These are phyloP conservation scores for Ogataea wickerhamii DNA, from an alignment of 805 yeast species.

Conservation along the genomic window DNA sequence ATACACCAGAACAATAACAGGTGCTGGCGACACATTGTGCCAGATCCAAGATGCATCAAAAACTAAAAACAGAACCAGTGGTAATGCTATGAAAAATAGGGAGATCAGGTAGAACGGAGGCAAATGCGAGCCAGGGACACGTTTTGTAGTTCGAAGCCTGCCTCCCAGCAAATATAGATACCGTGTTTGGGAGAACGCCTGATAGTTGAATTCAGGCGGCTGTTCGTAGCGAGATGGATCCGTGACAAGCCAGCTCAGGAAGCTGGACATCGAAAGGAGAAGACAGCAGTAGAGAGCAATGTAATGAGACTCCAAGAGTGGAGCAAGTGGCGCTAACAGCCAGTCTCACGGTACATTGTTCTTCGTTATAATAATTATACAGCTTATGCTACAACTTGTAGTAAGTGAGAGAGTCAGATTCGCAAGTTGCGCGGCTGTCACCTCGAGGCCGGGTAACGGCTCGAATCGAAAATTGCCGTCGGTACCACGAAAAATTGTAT, in stretches of 20 bases:
- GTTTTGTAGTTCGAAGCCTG: slow-evolving; percentile 44
- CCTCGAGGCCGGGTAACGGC: not conserved
- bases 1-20: slow-evolving; percentile 55
- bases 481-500: not conserved
- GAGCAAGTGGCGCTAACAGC: too few relatives aligned
- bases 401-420: too few relatives aligned
- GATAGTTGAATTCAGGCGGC: slow-evolving; percentile 36
- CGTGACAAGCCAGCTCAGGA: slow-evolving; percentile 1
- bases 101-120: slow-evolving; percentile 13
- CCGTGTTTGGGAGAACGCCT: slow-evolving; percentile 38
- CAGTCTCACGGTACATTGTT: too few relatives aligned
- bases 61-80: slow-evolving; percentile 52
- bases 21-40: slow-evolving; percentile 52
- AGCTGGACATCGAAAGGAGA: not conserved
- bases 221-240: not conserved
- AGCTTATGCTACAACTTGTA: too few relatives aligned
- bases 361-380: too few relatives aligned
- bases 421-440: too few relatives aligned
- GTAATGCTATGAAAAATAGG: slow-evolving; percentile 10
- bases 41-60: slow-evolving; percentile 54
- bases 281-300: too few relatives aligned
- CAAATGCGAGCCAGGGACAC: slow-evolving; percentile 8
- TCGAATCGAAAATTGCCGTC: not conserved
- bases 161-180: slow-evolving; percentile 65
- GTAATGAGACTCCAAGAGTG: too few relatives aligned